Evolutionary conservation across 108 stramenopile genomes (phyloP), one percentile per base, ranked within the genome.

Genomic region (Cyclotella kingstonii): DNA sequence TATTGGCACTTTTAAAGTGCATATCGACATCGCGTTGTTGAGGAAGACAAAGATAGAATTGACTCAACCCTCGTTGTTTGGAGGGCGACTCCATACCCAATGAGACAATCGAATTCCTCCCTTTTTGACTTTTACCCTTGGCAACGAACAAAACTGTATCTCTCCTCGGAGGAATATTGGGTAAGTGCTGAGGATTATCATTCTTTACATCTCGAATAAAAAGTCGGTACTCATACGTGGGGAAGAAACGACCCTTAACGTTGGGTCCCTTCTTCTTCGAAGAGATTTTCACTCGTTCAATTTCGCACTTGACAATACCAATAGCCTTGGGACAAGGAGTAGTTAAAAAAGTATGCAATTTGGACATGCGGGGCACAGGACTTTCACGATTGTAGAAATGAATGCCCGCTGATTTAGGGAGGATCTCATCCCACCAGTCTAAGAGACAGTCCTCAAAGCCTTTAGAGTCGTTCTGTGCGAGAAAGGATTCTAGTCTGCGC

Each of bases 341-440:
- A 3, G 86, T 88, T 23, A 93, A 42, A 47, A 93, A 93, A 5
- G 67, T 65, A 19, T 84, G 73, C 39, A 93, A 56, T 0, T 54
- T 31, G 2, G 82, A 79, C 42, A 77, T 63, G 42, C 91, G 70
- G 6, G 91, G 91, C 1, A 93, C 85, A 7, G 86, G 69, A n/a
- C 83, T 84, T 49, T 85, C 60, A 2, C 68, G 51, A 54, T 93
- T 87, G 60, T 83, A 83, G 58, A 73, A 88, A 26, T 89, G 88
- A 15, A 93, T 82, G 0, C 58, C 56, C 6, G 75, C 66, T 3
- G 86, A 76, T 0, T 50, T 47, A 23, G 86, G 81, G 33, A 93
- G 80, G 38, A 85, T 63, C 50, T 88, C 88, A 33, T 86, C 91
- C 91, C 91, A 93, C 58, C 89, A 88, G 72, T 93, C 91, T 26